Base-by-base conservation (phyloP, 108 stramenopile species). In the Cyclotella baltica region DNA sequence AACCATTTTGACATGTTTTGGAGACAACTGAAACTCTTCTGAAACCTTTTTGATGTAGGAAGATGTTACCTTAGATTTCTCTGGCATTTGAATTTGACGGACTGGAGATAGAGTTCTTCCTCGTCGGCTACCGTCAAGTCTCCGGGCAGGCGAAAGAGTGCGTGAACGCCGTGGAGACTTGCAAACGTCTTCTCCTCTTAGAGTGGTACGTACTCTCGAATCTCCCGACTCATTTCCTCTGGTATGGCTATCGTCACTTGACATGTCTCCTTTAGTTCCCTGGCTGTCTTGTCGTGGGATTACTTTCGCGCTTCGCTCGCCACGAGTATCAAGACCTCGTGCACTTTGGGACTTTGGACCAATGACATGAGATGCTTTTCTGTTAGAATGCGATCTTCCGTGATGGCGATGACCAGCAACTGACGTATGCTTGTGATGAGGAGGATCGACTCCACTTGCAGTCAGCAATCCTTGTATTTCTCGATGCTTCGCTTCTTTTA, bases 71-170 rank as follows among this genome's bases (percentile, higher is more conserved):
- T 48, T 48, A n/a, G 47, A n/a, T 16, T 48, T 48, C 4, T 16
- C 2, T 48, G 6, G 47, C 2, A n/a, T 25, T 57, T 57, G 22
- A n/a, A n/a, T n/a, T n/a, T 8, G 13, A 15, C 61, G 4, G 2
- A 22, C 34, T 35, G 61, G 61, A 62, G 61, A 62, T 10, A 56
- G 55, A 2, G 55, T 56, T 56, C 55, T 56, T 56, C 55, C 55
- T 56, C 55, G 55, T 2, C 11, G 4, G 25, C 2, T 25, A 56
- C 55, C 55, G 25, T 56, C 23, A 3, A 56, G 11, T 62, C 27
- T 62, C 16, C 31, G 31, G 5, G 31, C 5, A 15, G 61, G 61
- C 31, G 61, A 62, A 9, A 62, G 61, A 6, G 61, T 62, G 20
- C 61, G 61, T 0, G 61, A 4, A 8, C 61, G 61, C 33, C 61